A percentile compares a stretch with the other conserved stretches of the same genome.
These are phyloP conservation scores for Pyrenopolyporus hunteri DNA, from an alignment of 495 filamentous ascomycete species.

Conservation along the genomic window DNA sequence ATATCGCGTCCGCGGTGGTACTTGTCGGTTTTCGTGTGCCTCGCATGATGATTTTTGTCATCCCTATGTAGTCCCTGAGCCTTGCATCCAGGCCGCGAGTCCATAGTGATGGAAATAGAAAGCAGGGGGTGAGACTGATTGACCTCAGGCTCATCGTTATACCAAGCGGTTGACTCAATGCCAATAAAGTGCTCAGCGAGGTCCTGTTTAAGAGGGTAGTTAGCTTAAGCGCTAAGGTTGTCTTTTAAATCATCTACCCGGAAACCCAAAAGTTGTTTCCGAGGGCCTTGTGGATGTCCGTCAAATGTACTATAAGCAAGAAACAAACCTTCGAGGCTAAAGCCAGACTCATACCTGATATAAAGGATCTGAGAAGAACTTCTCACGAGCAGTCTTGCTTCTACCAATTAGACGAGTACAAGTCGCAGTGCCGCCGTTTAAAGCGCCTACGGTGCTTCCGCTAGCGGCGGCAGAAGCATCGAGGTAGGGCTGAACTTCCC, in stretches of 20 bases:
- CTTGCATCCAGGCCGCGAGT: constrained; percentile 28
- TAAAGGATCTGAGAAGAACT: constrained; percentile 29
- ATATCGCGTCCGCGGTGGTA: constrained; percentile 26
- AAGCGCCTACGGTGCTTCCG: not conserved
- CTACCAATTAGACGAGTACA: constrained; percentile 24
- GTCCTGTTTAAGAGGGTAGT: not conserved
- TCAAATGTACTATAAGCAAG: not conserved
- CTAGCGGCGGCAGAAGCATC: constrained; percentile 2
- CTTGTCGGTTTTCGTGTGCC: constrained; percentile 29
- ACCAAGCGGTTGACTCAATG: constrained; percentile 34
- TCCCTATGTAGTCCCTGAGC: constrained; percentile 43
- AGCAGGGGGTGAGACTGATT: constrained; percentile 37
- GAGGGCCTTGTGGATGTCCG: not conserved
- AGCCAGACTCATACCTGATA: not conserved
- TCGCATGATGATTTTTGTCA: constrained; percentile 43
- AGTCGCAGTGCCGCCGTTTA: constrained; percentile 6
- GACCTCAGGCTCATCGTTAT: constrained; percentile 31
- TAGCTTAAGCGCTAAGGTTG: not conserved
- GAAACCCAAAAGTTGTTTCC: too few species aligned
- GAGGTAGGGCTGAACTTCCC: constrained; percentile 29
- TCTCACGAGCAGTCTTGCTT: constrained; percentile 33
- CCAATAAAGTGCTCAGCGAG: constrained; percentile 22
- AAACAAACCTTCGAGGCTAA: too few species aligned
- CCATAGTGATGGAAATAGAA: constrained; percentile 38
- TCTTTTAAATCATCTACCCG: not conserved